Percentiles rank a stretch among this genome's conserved stretches.
Evolutionary conservation across 345 rosid species (phyloP).

Genomic region (Erucastrum elatum): DNA sequence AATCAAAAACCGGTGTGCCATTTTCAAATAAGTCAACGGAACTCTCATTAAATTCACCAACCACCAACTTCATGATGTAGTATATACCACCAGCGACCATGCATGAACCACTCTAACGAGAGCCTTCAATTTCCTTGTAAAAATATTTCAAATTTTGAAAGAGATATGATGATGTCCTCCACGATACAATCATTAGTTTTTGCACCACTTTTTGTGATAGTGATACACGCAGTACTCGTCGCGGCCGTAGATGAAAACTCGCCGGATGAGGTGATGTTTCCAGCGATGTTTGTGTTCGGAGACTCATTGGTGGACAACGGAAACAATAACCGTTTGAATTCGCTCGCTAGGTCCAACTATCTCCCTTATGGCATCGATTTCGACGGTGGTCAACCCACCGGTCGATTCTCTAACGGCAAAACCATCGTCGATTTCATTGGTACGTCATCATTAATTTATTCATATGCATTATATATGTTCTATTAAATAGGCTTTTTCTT

Average conservation of each 20-base stretch:
- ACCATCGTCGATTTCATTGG: slow-evolving; percentile 76
- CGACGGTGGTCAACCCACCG: slow-evolving; percentile 56
- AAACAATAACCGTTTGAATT: slow-evolving; percentile 61
- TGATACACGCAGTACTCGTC: neutral
- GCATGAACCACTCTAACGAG: slow-evolving; percentile 2
- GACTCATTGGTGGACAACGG: slow-evolving; percentile 76
- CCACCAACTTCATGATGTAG: neutral
- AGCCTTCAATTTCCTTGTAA: neutral
- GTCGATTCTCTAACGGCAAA: slow-evolving; percentile 81
- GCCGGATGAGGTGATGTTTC: slow-evolving; percentile 34
- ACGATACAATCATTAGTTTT: neutral
- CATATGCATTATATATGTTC: neutral
- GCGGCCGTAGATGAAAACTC: slow-evolving; percentile 13
- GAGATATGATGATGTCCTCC: neutral
- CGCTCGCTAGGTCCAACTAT: slow-evolving; percentile 71
- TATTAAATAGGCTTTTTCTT: neutral
- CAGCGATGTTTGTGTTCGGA: slow-evolving; percentile 86
- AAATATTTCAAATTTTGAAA: neutral
- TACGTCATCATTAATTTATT: neutral
- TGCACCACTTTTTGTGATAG: slow-evolving; percentile 1
- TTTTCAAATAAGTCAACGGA: neutral
- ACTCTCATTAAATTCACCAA: neutral
- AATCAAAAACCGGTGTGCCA: neutral
- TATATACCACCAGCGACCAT: neutral
- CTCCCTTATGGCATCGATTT: slow-evolving; percentile 79